Conservation (phyloP, 805 yeast genomes). For the Candida tallmaniae region DNA sequence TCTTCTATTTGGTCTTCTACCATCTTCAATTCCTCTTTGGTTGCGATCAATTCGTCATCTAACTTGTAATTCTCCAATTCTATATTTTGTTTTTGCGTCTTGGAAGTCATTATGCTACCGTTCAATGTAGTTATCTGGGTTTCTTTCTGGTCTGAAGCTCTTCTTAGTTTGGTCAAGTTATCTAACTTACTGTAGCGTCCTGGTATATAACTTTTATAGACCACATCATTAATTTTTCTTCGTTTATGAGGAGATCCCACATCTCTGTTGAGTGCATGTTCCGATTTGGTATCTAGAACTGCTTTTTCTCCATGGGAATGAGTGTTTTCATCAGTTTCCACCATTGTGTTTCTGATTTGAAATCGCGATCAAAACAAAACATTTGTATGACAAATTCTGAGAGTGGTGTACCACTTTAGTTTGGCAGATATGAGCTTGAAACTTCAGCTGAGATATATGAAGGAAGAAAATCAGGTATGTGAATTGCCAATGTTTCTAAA, state of each 20-base stretch:
- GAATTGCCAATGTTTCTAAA: no score
- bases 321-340: no score
- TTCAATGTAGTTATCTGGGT: constrained; percentile 14
- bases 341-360: no score
- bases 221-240: constrained; percentile 3
- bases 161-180: constrained; percentile 9
- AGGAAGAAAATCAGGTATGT: no score
- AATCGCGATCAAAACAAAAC: no score
- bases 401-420: no score
- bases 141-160: constrained; percentile 14
- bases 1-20: constrained; percentile 30
- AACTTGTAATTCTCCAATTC: constrained; percentile 32
- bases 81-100: constrained; percentile 34
- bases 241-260: constrained; percentile 4
- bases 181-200: constrained; percentile 13
- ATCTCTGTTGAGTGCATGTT: no score
- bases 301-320: no score
- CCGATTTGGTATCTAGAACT: no score
- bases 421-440: no score
- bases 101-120: constrained; percentile 21
- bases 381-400: no score
- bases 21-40: constrained; percentile 33
- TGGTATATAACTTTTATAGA: constrained; percentile 9
- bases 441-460: no score
- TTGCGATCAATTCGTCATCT: constrained; percentile 30